Evolutionary conservation across 2,329 filamentous ascomycete genomes (phyloP), one percentile per base, ranked within the genome.

Genomic region (Hypoxylon sp.): DNA sequence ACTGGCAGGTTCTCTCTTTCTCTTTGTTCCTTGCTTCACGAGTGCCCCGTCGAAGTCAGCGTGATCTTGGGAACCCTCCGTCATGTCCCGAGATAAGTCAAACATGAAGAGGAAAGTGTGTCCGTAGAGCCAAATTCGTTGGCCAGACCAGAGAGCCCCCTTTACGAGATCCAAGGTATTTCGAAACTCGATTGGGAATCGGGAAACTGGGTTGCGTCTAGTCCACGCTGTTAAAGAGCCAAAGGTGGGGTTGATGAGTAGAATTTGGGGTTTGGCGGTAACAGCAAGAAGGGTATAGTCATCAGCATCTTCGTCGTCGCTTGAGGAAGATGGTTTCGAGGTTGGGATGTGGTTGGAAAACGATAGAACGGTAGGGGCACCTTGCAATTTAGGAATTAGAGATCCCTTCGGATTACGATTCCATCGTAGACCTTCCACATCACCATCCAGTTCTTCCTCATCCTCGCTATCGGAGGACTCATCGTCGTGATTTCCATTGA

Each of bases 71-170:
- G 67, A 66, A 17, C 63, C 66, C 7, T 71, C 67, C 1, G 73
- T 68, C 37, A 94, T 79, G 68, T 96, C 88, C 63, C 82, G 81
- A 13, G 82, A 82, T 20, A 96, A 75, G 69, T 97, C 91, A 53
- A 99, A 83, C 92, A 97, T 97, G 74, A 90, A 91, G 16, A 99
- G 72, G 80, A 91, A 97, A 1, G 83, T 86, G 29, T 84, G 82
- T 5, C 93, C 92, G 65, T 96, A 97, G 13, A 97, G 74, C 91
- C 93, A 97, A 5, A 93, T 73, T 9, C 93, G 82, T 19, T 77
- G 76, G 1, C 87, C 77, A 66, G 95, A 89, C 92, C 93, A 97
- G 27, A 96, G 71, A 17, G 86, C 85, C 3, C 91, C 92, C 76
- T 93, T 93, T 44, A 88, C 88, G 30, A 90, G 79, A 68, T 96